Base-by-base conservation (phyloP, 805 yeast species). In the Metahyphopichia silvanorum region DNA sequence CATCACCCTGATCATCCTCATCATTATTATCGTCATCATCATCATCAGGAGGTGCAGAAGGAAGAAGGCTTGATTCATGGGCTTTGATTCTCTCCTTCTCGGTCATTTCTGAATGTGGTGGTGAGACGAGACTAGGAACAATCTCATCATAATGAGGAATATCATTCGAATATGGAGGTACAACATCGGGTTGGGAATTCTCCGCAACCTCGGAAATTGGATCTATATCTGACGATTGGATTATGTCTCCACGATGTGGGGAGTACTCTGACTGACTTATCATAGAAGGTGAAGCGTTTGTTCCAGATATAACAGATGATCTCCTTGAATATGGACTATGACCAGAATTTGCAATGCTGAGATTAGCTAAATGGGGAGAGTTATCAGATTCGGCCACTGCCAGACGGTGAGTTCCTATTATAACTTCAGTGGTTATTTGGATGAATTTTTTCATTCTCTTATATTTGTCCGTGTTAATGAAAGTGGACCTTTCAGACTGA, bases 401-500 rank as follows among this genome's bases (percentile, higher is more conserved):
- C 67, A 65, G 68, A 41, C 91, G 63, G 44, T 76, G 82, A 0
- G 95, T 87, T 3, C 97, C 97, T 17, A 88, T 71, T 15, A 86
- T 68, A 2, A 87, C 74, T 54, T 85, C 95, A 2, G 86, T 75
- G 32, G 88, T 85, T 49, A 86, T 61, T n/a, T 86, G 86, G 5
- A 88, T 65, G 14, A 87, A 87, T 50, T 88, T 85, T 44, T 79
- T 79, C 63, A 78, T 71, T 35, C 87, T 64, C 54, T 86, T 86
- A 49, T 82, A 66, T 46, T 74, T 74, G 57, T 87, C 96, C 4
- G 91, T 91, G 53, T 88, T 87, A 34, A 86, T 73, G 56, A 82
- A 79, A 12, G 53, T 56, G 6, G 62, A 51, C 23, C 69, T 44
- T 27, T 57, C 66, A 22, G 52, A 53, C 26, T 53, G 66, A 31